These are phyloP conservation scores for Plasmodium chabaudi DNA, from an alignment of 169 alveolate species.

Conservation along the genomic window DNA sequence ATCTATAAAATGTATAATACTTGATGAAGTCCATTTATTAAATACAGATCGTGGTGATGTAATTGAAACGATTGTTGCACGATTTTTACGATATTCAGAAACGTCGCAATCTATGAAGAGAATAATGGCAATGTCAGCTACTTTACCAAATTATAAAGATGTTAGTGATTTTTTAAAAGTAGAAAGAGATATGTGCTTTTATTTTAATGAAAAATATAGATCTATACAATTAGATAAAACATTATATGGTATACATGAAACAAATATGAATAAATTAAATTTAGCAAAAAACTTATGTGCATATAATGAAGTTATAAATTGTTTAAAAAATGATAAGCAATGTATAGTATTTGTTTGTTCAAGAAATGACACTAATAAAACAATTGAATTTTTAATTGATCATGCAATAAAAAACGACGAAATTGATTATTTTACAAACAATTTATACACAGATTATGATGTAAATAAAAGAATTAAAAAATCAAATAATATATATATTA, in stretches of 20 bases:
- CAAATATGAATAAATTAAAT: conserved; percentile 92
- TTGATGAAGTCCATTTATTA: conserved; percentile 99
- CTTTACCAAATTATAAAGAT: conserved; percentile 99
- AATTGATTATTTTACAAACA: conserved; percentile 29
- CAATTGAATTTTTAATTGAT: conserved; percentile 89
- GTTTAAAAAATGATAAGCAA: conserved; percentile 82
- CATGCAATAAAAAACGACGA: conserved; percentile 62
- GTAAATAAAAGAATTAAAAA: conserved; percentile 54
- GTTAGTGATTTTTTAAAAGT: conserved; percentile 98
- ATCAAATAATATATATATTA: conserved; percentile 64
- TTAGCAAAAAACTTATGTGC: conserved; percentile 91
- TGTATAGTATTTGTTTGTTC: conserved; percentile 85
- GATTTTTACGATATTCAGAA: conserved; percentile 95
- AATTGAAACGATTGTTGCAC: conserved; percentile 98
- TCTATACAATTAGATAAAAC: conserved; percentile 98
- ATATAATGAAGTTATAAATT: conserved; percentile 75
- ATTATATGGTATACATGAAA: conserved; percentile 96
- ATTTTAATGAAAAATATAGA: conserved; percentile 96
- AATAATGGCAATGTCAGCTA: conserved; percentile 98
- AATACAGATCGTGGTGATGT: conserved; percentile 99
- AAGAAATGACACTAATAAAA: conserved; percentile 96
- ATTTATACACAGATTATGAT: conserved; percentile 70
- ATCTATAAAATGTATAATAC: conserved; percentile 95
- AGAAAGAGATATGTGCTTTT: conserved; percentile 92
- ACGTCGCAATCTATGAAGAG: conserved; percentile 83